Evolutionary conservation across 768 basidiomycete genomes (phyloP).

Genomic region (Cyclocybe cylindracea): DNA sequence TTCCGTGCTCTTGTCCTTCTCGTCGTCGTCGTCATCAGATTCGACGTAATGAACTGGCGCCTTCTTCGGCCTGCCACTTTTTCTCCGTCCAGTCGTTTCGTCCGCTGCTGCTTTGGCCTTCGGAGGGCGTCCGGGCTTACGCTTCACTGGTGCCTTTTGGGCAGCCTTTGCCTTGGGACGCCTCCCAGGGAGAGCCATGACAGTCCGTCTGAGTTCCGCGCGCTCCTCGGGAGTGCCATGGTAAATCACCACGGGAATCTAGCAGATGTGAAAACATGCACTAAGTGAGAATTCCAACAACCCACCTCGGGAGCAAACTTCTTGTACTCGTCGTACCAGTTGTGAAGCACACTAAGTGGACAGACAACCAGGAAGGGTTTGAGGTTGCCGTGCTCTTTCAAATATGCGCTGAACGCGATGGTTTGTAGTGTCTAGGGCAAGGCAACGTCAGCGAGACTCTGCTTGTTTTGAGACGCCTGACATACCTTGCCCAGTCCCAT

Average conservation of each 20-base stretch:
- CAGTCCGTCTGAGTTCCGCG: constrained; percentile 69
- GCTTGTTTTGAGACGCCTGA: background rate
- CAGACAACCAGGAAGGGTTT: constrained; percentile 88
- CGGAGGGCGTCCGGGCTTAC: constrained; percentile 11
- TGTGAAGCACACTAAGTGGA: constrained; percentile 90
- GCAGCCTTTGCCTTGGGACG: constrained; percentile 14
- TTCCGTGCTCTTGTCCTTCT: constrained; percentile 18
- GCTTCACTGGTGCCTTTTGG: constrained; percentile 13
- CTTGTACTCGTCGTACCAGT: constrained; percentile 84
- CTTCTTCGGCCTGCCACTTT: constrained; percentile 18
- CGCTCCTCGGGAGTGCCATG: constrained; percentile 85
- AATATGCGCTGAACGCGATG: constrained; percentile 90
- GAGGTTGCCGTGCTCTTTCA: constrained; percentile 70
- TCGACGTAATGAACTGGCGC: constrained; percentile 17
- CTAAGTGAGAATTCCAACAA: constrained; percentile 1
- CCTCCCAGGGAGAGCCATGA: constrained; percentile 42
- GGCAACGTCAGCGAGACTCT: background rate
- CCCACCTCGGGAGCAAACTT: constrained; percentile 81
- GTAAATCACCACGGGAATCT: constrained; percentile 91
- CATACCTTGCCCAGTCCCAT: constrained; percentile 89
- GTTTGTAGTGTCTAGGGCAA: constrained; percentile 82
- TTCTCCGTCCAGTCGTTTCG: background rate
- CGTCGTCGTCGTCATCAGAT: constrained; percentile 20
- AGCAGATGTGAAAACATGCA: background rate
- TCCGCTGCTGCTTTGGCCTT: constrained; percentile 11